Percentiles rank a stretch among this genome's conserved stretches.
Evolutionary conservation across 2,329 filamentous ascomycete genomes (phyloP).

Genomic region (Fusarium lyarnte): DNA sequence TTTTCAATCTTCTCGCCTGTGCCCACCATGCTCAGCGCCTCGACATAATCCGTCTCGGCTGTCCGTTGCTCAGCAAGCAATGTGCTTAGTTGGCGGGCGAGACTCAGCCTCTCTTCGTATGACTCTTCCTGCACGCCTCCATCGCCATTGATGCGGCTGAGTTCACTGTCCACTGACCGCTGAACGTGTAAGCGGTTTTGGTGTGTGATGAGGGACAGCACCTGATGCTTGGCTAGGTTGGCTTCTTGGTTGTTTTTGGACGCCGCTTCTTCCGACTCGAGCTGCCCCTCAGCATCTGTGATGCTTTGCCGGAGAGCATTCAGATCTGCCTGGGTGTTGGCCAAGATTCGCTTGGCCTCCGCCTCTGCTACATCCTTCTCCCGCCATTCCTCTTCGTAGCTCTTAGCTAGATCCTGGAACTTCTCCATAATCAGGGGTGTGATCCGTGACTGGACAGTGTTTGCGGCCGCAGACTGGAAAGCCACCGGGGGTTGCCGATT

Average conservation of each 20-base stretch:
- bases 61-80: slow-evolving; percentile 68
- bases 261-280: slow-evolving; percentile 65
- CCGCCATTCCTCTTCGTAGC: slow-evolving; percentile 78
- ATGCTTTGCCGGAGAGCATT: slow-evolving; percentile 68
- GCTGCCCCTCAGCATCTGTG: slow-evolving; percentile 62
- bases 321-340: slow-evolving; percentile 74
- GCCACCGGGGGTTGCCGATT: slow-evolving; percentile 52
- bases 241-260: slow-evolving; percentile 62
- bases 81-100: slow-evolving; percentile 67
- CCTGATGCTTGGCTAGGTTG: slow-evolving; percentile 59
- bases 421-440: slow-evolving; percentile 76
- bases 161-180: slow-evolving; percentile 60
- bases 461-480: slow-evolving; percentile 72
- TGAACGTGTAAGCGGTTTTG: slow-evolving; percentile 65
- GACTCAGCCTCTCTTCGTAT: slow-evolving; percentile 63
- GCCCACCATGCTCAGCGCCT: slow-evolving; percentile 73
- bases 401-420: slow-evolving; percentile 74
- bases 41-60: slow-evolving; percentile 74
- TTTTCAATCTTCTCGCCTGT: slow-evolving; percentile 78
- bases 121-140: slow-evolving; percentile 53
- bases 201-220: slow-evolving; percentile 59
- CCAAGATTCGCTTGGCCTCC: slow-evolving; percentile 72
- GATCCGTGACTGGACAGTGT: slow-evolving; percentile 74
- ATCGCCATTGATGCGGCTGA: slow-evolving; percentile 62
- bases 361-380: slow-evolving; percentile 77